These are phyloP conservation scores for Rhizoclosmatium sp. DNA, from an alignment of 192 early-diverging fungal species.

Conservation along the genomic window DNA sequence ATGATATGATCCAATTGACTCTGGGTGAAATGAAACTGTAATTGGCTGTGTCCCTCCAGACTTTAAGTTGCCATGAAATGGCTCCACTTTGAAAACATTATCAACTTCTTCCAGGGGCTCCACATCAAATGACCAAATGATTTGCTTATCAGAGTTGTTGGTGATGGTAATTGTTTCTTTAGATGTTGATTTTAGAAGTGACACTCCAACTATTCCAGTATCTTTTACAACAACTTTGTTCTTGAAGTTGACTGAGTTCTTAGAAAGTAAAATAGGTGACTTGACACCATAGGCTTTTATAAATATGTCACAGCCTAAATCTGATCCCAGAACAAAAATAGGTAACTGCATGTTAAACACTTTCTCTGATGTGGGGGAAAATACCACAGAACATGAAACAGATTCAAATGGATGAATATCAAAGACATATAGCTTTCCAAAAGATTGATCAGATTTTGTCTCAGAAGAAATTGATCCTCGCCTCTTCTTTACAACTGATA, in stretches of 20 bases:
- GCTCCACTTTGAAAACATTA: constrained; percentile 56
- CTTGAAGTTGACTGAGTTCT: constrained; percentile 50
- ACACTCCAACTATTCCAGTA: constrained; percentile 34
- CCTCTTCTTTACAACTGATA: neutral
- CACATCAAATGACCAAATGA: constrained; percentile 57
- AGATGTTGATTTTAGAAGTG: constrained; percentile 38
- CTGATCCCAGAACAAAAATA: constrained; percentile 40
- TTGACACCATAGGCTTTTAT: constrained; percentile 44
- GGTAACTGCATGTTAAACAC: constrained; percentile 36
- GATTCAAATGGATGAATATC: constrained; percentile 43
- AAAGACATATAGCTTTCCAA: constrained; percentile 46
- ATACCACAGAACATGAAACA: constrained; percentile 32
- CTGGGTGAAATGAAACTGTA: constrained; percentile 51
- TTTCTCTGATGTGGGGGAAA: constrained; percentile 33
- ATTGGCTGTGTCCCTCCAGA: constrained; percentile 42
- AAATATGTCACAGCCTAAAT: neutral
- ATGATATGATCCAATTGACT: constrained; percentile 43
- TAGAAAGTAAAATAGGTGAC: constrained; percentile 50
- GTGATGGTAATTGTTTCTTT: constrained; percentile 53
- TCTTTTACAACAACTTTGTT: constrained; percentile 56
- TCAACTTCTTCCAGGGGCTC: constrained; percentile 46
- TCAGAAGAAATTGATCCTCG: neutral
- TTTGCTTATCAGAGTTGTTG: constrained; percentile 38
- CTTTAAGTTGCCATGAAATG: constrained; percentile 43
- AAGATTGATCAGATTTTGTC: neutral